Evolutionary conservation across 768 basidiomycete genomes (phyloP), one percentile per base, ranked within the genome.

Genomic region (Paxillus involutus): DNA sequence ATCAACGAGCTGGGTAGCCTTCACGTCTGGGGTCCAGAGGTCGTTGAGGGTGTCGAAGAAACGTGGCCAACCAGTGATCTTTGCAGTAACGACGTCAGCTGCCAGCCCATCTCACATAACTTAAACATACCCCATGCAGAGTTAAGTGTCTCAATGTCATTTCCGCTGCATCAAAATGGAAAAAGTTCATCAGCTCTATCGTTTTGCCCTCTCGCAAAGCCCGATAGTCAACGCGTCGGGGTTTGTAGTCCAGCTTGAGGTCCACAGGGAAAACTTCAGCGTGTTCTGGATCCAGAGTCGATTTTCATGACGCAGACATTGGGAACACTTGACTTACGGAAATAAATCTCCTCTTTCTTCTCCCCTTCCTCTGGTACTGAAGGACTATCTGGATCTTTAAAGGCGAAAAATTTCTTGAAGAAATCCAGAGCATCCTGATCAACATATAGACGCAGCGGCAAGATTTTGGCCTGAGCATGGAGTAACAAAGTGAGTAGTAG

Each of bases 391-490:
- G 84, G 75, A 63, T 86, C 84, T 61, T 86, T 80, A 76, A 98
- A 98, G 59, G 86, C 88, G 68, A 94, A 95, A 71, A 98, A 98
- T 56, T 88, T 88, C 77, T 99, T 99, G 66, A 98, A 73, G 70
- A 99, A 99, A 69, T 98, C 97, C 19, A 99, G 80, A 13, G 97
- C 97, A 70, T 99, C 97, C 73, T 99, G 97, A 69, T 99, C 97
- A 26, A 99, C 92, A 69, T 98, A 92, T 33, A 99, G 74, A 24
- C 96, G 80, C 3, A 99, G 75, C 12, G 97, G 97, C 0, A 94
- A 74, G 24, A 98, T 80, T 67, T 97, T 97, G 21, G 87, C 89
- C 94, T 98, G 35, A 40, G 37, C 11, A 52, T 30, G 11, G 17
- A 14, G 21, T 58, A 24, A 21, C 30, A 17, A 47, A 29, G 17